These are phyloP conservation scores for Trichophyton rubrum DNA, from an alignment of 2,329 filamentous ascomycete genomes.

Conservation along the genomic window DNA sequence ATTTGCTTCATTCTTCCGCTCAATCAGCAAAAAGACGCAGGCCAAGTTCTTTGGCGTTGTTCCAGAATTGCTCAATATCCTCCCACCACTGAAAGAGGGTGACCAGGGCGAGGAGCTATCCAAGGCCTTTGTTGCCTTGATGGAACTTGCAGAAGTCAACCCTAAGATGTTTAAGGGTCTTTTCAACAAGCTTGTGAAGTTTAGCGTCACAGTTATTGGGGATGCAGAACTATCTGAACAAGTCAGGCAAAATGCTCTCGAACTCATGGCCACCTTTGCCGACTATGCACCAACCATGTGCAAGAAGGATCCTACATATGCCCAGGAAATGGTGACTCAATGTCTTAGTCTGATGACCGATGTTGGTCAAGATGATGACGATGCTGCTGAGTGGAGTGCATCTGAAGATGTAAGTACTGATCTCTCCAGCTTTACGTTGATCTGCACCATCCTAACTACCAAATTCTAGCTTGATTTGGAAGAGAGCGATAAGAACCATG, in stretches of 20 bases:
- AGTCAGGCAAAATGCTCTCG: conserved; percentile 84
- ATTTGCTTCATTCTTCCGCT: conserved; percentile 91
- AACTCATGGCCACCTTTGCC: conserved; percentile 95
- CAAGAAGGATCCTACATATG: conserved; percentile 84
- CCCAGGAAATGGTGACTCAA: conserved; percentile 94
- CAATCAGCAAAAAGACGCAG: conserved; percentile 75
- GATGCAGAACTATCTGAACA: conserved; percentile 89
- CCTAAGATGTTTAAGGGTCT: conserved; percentile 94
- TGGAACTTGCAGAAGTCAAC: conserved; percentile 85
- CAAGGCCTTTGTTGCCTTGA: conserved; percentile 77
- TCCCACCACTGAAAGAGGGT: conserved; percentile 85
- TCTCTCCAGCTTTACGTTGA: not conserved
- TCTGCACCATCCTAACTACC: conserved; percentile 13
- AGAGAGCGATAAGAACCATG: conserved; percentile 93
- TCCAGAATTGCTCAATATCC: conserved; percentile 82
- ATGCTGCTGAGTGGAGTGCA: conserved; percentile 83
- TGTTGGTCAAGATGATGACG: conserved; percentile 84
- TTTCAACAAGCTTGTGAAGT: conserved; percentile 87
- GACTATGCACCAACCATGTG: conserved; percentile 92
- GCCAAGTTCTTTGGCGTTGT: conserved; percentile 77
- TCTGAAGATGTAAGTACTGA: conserved; percentile 64
- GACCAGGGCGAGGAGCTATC: conserved; percentile 84
- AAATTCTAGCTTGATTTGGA: conserved; percentile 64
- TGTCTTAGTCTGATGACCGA: conserved; percentile 98
- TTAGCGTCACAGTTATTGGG: conserved; percentile 84